A percentile compares a stretch with the other conserved stretches of the same genome.
These are phyloP conservation scores for Petasospora fabianii DNA, from an alignment of 1,139 yeast species.

Conservation along the genomic window DNA sequence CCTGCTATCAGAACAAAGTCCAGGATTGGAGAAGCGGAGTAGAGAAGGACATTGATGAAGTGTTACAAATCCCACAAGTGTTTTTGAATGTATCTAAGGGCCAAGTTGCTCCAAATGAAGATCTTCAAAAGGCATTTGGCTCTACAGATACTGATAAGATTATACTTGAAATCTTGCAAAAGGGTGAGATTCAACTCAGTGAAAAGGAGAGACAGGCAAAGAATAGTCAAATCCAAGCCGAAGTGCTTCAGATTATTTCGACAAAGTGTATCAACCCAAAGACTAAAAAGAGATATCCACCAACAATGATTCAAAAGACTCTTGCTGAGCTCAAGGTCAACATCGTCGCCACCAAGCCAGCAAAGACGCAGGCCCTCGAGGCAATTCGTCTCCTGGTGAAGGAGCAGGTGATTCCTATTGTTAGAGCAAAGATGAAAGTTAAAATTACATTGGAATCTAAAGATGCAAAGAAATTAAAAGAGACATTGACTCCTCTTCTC, in stretches of 20 bases:
- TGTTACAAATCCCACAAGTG: slow-evolving; percentile 91
- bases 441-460: slow-evolving; percentile 49
- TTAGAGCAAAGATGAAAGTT: slow-evolving; percentile 90
- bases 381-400: slow-evolving; percentile 78
- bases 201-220: slow-evolving; percentile 88
- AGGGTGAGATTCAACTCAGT: slow-evolving; percentile 92
- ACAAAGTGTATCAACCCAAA: slow-evolving; percentile 90
- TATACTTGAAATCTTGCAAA: slow-evolving; percentile 72
- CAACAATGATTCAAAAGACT: slow-evolving; percentile 89
- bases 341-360: slow-evolving; percentile 70
- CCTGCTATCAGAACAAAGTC: slow-evolving; percentile 94
- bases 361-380: slow-evolving; percentile 88
- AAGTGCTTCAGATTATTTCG: slow-evolving; percentile 77
- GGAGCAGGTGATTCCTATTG: slow-evolving; percentile 85
- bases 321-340: slow-evolving; percentile 78
- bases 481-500: slow-evolving; percentile 47
- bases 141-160: slow-evolving; percentile 72
- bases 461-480: slow-evolving; percentile 49
- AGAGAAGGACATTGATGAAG: slow-evolving; percentile 94
- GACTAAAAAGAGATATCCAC: slow-evolving; percentile 88
- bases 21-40: slow-evolving; percentile 90
- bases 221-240: slow-evolving; percentile 72
- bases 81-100: slow-evolving; percentile 93
- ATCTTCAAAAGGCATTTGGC: slow-evolving; percentile 68
- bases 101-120: slow-evolving; percentile 87